A percentile compares a stretch with the other conserved stretches of the same genome.
phyloP scores from a whole-genome alignment of 2,329 filamentous ascomycete species.

The Talaromyces sp. region DNA sequence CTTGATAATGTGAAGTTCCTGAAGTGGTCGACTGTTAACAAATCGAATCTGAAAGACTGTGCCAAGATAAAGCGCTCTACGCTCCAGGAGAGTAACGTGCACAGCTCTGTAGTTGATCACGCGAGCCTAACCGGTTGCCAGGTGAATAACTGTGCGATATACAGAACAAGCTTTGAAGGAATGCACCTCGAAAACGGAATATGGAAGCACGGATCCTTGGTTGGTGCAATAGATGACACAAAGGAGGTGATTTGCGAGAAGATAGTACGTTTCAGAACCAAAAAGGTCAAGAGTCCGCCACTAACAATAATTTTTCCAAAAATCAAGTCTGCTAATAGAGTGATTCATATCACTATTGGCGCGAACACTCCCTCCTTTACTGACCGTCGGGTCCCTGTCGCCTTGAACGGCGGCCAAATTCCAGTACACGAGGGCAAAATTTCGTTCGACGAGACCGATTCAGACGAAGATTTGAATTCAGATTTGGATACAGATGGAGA shows the following conservation, averaged over 20 bases:
- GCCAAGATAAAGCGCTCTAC: slow-evolving; percentile 2
- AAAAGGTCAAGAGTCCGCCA: not conserved
- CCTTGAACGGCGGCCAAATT: not conserved
- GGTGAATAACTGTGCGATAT: slow-evolving; percentile 13
- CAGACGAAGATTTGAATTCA: not conserved
- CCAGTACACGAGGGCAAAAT: not conserved
- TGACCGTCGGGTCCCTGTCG: not conserved
- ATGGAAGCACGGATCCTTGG: slow-evolving; percentile 14
- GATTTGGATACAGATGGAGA: not conserved
- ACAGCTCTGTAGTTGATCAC: not conserved
- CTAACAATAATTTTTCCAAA: not conserved
- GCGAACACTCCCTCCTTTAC: not conserved
- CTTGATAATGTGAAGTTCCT: not conserved
- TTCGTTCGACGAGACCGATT: not conserved
- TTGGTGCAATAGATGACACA: slow-evolving; percentile 11
- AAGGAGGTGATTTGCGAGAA: slow-evolving; percentile 2
- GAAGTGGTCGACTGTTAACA: slow-evolving; percentile 3
- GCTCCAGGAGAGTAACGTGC: slow-evolving; percentile 6
- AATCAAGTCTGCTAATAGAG: not conserved
- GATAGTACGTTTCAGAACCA: not conserved
- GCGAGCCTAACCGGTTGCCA: slow-evolving; percentile 11
- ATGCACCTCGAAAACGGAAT: slow-evolving; percentile 17
- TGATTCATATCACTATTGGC: not conserved
- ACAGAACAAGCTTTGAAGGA: slow-evolving; percentile 10
- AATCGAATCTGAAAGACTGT: slow-evolving; percentile 9